A percentile compares a stretch with the other conserved stretches of the same genome.
These are phyloP conservation scores for Penicillium canariense DNA, from an alignment of 495 filamentous ascomycete genomes.

Conservation along the genomic window DNA sequence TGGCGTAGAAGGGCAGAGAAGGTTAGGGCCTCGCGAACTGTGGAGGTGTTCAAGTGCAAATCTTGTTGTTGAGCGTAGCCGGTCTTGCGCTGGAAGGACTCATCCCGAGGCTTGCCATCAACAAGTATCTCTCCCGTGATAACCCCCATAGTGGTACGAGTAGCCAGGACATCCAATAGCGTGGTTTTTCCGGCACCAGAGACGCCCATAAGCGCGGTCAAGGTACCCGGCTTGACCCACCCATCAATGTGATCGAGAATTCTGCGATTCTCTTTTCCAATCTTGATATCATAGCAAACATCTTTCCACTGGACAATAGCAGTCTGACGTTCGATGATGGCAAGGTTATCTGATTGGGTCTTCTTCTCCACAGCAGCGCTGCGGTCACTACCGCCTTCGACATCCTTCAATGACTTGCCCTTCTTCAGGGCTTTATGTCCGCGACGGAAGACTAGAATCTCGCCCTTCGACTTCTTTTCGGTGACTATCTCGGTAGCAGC, in stretches of 20 bases:
- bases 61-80: constrained; percentile 97
- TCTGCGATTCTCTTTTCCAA: constrained; percentile 54
- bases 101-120: constrained; percentile 55
- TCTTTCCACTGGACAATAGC: constrained; percentile 79
- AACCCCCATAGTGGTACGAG: constrained; percentile 46
- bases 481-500: constrained; percentile 70
- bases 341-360: constrained; percentile 35
- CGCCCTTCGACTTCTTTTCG: constrained; percentile 78
- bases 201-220: constrained; percentile 63
- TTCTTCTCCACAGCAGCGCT: too few relatives aligned
- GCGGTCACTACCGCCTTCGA: constrained; percentile 32
- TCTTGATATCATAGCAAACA: constrained; percentile 69
- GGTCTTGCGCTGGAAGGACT: constrained; percentile 82
- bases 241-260: constrained; percentile 64
- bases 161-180: constrained; percentile 43
- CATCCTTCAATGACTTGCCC: constrained; percentile 44
- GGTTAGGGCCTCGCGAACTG: constrained; percentile 74
- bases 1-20: constrained; percentile 86
- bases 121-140: constrained; percentile 53
- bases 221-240: constrained; percentile 64
- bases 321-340: constrained; percentile 55
- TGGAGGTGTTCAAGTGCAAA: constrained; percentile 76
- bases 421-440: constrained; percentile 53
- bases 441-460: constrained; percentile 82
- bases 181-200: constrained; percentile 61